Evolutionary conservation across 1,284 basidiomycete species (phyloP).

Genomic region (Cutaneotrichosporon mucoides): DNA sequence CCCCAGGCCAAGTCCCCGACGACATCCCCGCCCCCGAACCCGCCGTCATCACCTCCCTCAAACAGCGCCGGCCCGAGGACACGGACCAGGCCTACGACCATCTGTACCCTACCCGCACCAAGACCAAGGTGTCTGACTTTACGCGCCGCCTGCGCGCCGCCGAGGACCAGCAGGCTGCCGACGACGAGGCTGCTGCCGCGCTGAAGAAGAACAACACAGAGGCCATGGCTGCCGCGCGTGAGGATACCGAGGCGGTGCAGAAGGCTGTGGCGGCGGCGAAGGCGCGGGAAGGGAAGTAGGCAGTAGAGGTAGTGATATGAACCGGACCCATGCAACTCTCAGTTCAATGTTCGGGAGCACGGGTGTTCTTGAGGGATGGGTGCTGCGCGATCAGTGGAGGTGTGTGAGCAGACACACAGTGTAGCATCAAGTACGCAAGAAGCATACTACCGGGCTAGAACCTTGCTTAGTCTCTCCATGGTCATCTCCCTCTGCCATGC

Average conservation of each 20-base stretch:
- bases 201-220: neutral
- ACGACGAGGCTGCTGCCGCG: slow-evolving; percentile 17
- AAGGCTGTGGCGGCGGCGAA: neutral
- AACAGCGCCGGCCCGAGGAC: slow-evolving; percentile 1
- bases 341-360: too few relatives aligned
- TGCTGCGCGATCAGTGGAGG: too few relatives aligned
- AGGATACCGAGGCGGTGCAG: neutral
- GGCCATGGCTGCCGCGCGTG: neutral
- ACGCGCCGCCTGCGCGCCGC: slow-evolving; percentile 43
- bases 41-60: slow-evolving; percentile 8
- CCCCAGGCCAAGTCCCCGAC: slow-evolving; percentile 5
- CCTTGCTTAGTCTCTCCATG: too few relatives aligned
- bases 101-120: slow-evolving; percentile 22
- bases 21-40: neutral
- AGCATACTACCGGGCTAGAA: too few relatives aligned
- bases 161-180: slow-evolving; percentile 39
- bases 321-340: too few relatives aligned
- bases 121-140: slow-evolving; percentile 43
- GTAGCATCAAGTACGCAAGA: too few relatives aligned
- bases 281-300: neutral
- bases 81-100: slow-evolving; percentile 18
- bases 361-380: too few relatives aligned
- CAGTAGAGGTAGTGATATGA: neutral
- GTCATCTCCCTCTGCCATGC: too few relatives aligned
- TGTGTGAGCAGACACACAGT: too few relatives aligned